Evolutionary conservation across 257 asterid genomes (phyloP).

Genomic region (Solanum sejunctum): DNA sequence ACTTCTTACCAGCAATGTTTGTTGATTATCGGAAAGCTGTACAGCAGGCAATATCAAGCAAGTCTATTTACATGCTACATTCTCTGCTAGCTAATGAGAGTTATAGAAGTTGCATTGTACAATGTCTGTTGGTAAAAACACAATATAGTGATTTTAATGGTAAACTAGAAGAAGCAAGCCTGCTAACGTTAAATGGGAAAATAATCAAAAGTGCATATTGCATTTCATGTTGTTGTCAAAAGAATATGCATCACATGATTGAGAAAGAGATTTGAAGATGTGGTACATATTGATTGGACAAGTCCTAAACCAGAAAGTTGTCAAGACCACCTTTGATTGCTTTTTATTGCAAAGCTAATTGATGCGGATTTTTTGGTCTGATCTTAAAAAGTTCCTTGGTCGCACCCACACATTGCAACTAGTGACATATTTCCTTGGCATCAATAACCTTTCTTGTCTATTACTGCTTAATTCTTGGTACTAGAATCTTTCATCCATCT

Average conservation of each 20-base stretch:
- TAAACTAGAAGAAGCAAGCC: background rate
- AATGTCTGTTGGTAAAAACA: background rate
- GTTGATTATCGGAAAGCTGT: conserved; percentile 97
- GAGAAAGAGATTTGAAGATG: background rate
- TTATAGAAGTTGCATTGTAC: background rate
- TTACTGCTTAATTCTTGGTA: background rate
- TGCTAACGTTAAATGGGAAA: background rate
- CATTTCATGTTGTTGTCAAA: background rate
- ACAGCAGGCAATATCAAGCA: conserved; percentile 98
- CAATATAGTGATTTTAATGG: background rate
- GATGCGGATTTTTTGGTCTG: background rate
- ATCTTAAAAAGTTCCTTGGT: background rate
- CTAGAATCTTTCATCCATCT: background rate
- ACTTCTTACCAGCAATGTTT: conserved; percentile 92
- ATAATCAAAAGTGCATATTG: background rate
- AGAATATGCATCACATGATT: background rate
- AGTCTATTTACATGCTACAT: conserved; percentile 28
- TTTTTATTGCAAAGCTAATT: background rate
- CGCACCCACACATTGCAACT: background rate
- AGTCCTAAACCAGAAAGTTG: background rate
- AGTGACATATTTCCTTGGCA: background rate
- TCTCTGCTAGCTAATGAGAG: background rate
- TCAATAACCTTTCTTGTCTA: background rate
- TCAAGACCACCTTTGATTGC: background rate
- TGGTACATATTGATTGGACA: background rate